Base-by-base conservation (phyloP, 257 asterid species). In the Solanum neorickii region DNA sequence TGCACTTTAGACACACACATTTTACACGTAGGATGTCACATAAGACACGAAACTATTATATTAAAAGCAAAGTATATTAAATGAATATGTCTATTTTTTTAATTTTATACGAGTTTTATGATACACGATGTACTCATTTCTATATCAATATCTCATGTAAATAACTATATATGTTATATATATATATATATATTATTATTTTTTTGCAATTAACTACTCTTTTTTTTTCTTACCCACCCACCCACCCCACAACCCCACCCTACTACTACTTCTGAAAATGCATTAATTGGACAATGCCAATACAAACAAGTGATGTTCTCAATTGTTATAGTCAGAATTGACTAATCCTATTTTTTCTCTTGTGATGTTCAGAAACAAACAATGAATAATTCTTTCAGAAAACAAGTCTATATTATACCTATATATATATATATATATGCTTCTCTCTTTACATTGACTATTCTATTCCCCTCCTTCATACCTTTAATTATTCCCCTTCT, bases 261-360 rank as follows among this genome's bases (percentile, higher is more conserved):
- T 8, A 31, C 12, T 52, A 3, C 69, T 47, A 41, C 25, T 37
- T 23, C 80, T 47, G 88, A 29, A 47, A 47, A 18, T 10, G 69
- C 85, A 80, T 80, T 85, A 25, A 85, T 70, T 44, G 49, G 87
- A 85, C 87, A 70, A 42, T 85, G 87, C 56, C 87, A 62, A 86
- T 68, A 31, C 88, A 88, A 62, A 35, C 82, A 77, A 90, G 88
- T 78, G 65, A 27, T 75, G 9, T 25, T 85, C 78, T 86, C 93
- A 94, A 93, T 92, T 90, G 93, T 92, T 90, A 91, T 94, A 92
- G 93, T 92, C 68, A 44, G 87, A 85, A 85, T 68, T 85, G 87
- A 85, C 87, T 85, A 70, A 42, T 85, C 87, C 87, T 85, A 47
- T 85, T 85, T n/a, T 39, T 70, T 39, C 46, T 66, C 59, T 65